Base-by-base conservation (phyloP, 495 filamentous ascomycete genomes). In the Penicillium bovifimosum region DNA sequence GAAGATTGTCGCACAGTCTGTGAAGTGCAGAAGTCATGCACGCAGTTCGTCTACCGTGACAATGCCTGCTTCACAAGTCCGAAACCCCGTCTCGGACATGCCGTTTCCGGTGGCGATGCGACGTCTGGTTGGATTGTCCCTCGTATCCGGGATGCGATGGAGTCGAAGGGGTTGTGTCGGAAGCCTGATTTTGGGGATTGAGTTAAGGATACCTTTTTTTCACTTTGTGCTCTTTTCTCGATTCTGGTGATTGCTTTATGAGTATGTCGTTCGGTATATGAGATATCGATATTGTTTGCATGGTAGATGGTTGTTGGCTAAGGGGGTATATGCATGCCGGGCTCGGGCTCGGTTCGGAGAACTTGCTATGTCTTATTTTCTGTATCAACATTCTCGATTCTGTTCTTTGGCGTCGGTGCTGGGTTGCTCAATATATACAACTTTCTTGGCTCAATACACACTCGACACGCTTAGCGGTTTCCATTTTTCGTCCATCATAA, bases 1-100 rank as follows among this genome's bases (percentile, higher is more conserved):
- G 59, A 68, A 18, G 71, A 71, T 16, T 76, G 73, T 39, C 64
- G 68, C 28, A 41, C 54, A 7, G 33, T 67, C 35, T 76, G 73
- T 58, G 54, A 62, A 3, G 18, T 38, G 0, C 43, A 60, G 17
- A 54, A 63, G 9, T 48, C 53, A 0, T 76, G 73, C 51, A 60
- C 60, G 13, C 73, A 76, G 45, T 76, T 70, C 61, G 54, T 58
- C 32, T 65, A 67, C 60, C 63, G 64, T 27, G 63, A 61, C 6
- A 55, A 57, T 11, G 58, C 41, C 10, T 76, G 73, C 55, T 72
- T 60, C 51, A 73, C 67, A 0, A 56, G 61, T 31, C 41, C 47
- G 1, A 69, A 54, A 0, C 72, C 73, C 0, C 64, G 64, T 31
- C 58, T 76, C 5, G 73, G 73, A 5, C 28, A 53, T 9, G 13